Conservation (phyloP, 2,329 filamentous ascomycete genomes). For the Cordyceps cicadae region DNA sequence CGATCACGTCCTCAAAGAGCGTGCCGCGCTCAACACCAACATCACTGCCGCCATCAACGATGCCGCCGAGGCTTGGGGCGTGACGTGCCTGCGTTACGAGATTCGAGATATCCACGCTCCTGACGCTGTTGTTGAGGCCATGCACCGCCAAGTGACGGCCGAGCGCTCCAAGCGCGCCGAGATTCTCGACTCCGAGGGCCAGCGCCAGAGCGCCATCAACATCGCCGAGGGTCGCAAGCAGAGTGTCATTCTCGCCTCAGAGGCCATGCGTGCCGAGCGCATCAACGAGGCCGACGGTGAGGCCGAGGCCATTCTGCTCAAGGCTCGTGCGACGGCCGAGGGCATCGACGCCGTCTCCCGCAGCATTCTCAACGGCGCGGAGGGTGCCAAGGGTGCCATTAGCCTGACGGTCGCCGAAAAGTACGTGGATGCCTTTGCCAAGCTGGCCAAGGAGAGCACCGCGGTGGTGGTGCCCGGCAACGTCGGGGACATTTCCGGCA, state of each 20-base stretch:
- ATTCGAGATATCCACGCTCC: constrained; percentile 98
- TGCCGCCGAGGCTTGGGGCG: constrained; percentile 92
- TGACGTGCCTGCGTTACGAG: constrained; percentile 92
- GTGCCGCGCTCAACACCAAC: constrained; percentile 90
- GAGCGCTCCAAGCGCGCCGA: constrained; percentile 96
- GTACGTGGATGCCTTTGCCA: constrained; percentile 91
- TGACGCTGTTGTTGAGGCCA: constrained; percentile 85
- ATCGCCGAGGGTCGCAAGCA: constrained; percentile 97
- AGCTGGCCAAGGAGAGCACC: constrained; percentile 90
- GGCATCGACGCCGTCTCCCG: constrained; percentile 82
- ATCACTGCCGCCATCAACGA: constrained; percentile 99
- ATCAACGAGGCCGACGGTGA: constrained; percentile 92
- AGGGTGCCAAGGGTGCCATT: constrained; percentile 72
- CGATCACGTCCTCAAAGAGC: constrained; percentile 96
- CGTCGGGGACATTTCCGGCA: constrained; percentile 87
- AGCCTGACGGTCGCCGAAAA: constrained; percentile 90
- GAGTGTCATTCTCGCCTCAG: constrained; percentile 89
- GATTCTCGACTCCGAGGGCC: constrained; percentile 94
- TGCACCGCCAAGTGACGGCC: constrained; percentile 96
- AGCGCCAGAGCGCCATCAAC: constrained; percentile 95
- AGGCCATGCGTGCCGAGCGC: constrained; percentile 80
- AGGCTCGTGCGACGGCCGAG: constrained; percentile 73
- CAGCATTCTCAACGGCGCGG: constrained; percentile 64
- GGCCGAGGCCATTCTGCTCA: constrained; percentile 83
- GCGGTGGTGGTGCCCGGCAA: constrained; percentile 94